phyloP scores from a whole-genome alignment of 1,139 yeast species.

The Geotrichum reessii region DNA sequence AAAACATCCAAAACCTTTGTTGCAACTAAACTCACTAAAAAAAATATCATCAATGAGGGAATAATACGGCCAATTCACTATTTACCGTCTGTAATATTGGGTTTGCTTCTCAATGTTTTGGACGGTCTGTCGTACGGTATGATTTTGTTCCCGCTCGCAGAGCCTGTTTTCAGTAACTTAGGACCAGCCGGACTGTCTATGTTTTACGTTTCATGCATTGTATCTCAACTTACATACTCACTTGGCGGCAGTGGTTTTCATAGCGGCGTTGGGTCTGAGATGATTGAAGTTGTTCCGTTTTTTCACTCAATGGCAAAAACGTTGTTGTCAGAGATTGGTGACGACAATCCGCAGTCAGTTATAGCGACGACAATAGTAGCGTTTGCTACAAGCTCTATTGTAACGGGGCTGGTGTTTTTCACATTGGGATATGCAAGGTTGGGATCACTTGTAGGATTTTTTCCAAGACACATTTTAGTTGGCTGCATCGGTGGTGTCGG shows the following conservation, averaged over 20 bases:
- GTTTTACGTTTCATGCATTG: slow-evolving; percentile 85
- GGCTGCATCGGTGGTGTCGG: slow-evolving; percentile 99
- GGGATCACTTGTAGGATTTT: slow-evolving; percentile 87
- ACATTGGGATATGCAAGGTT: slow-evolving; percentile 68
- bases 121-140: slow-evolving; percentile 95
- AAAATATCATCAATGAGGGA: slow-evolving; percentile 16
- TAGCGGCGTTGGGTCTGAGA: slow-evolving; percentile 91
- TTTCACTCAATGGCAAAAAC: slow-evolving; percentile 90
- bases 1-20: slow-evolving; percentile 1
- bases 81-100: slow-evolving; percentile 44
- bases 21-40: slow-evolving; percentile 9
- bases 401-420: slow-evolving; percentile 80
- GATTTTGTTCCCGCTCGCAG: slow-evolving; percentile 92
- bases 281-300: slow-evolving; percentile 97
- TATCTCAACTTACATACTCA: slow-evolving; percentile 82
- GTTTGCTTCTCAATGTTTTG: slow-evolving; percentile 73
- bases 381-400: slow-evolving; percentile 72
- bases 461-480: slow-evolving; percentile 90
- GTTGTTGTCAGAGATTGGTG: slow-evolving; percentile 54
- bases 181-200: slow-evolving; percentile 90
- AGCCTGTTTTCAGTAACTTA: slow-evolving; percentile 63
- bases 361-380: slow-evolving; percentile 84
- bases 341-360: slow-evolving; percentile 51
- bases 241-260: slow-evolving; percentile 86
- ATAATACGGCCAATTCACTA: slow-evolving; percentile 43